Percentiles rank a stretch among this genome's conserved stretches.
These are phyloP conservation scores for Dalechampia spathulata DNA, from an alignment of 441 rosid genomes.

Conservation along the genomic window DNA sequence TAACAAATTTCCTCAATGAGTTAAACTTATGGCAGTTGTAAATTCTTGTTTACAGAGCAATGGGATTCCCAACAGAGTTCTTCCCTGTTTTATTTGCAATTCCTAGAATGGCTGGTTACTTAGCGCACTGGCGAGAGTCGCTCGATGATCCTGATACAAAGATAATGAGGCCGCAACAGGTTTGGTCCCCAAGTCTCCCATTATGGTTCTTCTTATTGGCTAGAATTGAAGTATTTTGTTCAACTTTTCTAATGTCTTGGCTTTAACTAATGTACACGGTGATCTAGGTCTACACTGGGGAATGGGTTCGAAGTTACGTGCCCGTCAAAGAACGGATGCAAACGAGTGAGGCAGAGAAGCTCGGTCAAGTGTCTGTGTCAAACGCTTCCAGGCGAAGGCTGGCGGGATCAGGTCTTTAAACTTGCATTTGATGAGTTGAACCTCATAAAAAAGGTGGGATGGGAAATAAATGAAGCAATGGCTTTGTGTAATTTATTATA, in stretches of 20 bases:
- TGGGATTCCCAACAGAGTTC: conserved; percentile 98
- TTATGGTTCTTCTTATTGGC: background rate
- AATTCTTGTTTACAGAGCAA: conserved; percentile 50
- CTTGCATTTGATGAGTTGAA: background rate
- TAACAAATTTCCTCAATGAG: background rate
- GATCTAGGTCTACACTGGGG: conserved; percentile 76
- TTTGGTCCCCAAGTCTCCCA: conserved; percentile 9
- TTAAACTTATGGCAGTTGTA: background rate
- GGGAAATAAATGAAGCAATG: too few relatives aligned
- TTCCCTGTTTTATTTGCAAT: conserved; percentile 92
- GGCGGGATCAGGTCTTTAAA: conserved; percentile 47
- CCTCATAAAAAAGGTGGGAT: too few relatives aligned
- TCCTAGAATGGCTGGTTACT: conserved; percentile 98
- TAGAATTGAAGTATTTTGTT: background rate
- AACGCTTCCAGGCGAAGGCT: conserved; percentile 84
- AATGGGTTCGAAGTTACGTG: conserved; percentile 74
- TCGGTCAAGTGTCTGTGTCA: conserved; percentile 69
- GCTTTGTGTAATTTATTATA: too few relatives aligned
- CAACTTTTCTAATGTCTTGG: background rate
- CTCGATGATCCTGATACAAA: conserved; percentile 96
- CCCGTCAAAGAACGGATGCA: conserved; percentile 57
- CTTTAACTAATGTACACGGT: background rate
- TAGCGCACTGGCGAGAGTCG: conserved; percentile 95
- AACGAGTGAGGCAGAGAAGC: conserved; percentile 38
- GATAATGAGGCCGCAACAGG: conserved; percentile 99